Conservation (phyloP, 2,329 filamentous ascomycete species). For the Nothophaeocryptopus gaeumannii region DNA sequence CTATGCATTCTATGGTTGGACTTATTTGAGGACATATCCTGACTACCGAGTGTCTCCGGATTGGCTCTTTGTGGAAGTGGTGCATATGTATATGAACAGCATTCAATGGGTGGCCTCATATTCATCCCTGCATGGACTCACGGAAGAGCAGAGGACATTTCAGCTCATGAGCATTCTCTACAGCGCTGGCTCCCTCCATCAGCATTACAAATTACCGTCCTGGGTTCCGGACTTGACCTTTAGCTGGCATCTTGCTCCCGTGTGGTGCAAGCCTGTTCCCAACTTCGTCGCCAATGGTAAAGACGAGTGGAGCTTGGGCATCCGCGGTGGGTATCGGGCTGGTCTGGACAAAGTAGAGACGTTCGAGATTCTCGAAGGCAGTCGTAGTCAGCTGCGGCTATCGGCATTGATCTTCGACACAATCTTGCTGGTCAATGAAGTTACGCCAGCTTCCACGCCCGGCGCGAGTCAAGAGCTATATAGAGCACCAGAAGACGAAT, state of each 20-base stretch:
- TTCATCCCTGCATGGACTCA: slow-evolving; percentile 23
- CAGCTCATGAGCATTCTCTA: slow-evolving; percentile 34
- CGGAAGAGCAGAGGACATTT: slow-evolving; percentile 24
- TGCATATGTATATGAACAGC: slow-evolving; percentile 27
- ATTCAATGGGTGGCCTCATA: slow-evolving; percentile 28
- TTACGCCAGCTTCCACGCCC: slow-evolving; percentile 27
- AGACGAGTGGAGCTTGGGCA: slow-evolving; percentile 27
- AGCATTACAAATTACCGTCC: slow-evolving; percentile 30
- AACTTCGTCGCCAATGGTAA: slow-evolving; percentile 23
- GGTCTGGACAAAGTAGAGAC: slow-evolving; percentile 26
- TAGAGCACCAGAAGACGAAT: slow-evolving; percentile 10
- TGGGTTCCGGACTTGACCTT: slow-evolving; percentile 37
- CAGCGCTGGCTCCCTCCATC: slow-evolving; percentile 31
- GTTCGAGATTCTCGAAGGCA: slow-evolving; percentile 27
- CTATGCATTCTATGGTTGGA: slow-evolving; percentile 32
- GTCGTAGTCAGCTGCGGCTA: slow-evolving; percentile 21
- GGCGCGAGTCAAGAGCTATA: slow-evolving; percentile 13
- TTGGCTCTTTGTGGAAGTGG: slow-evolving; percentile 27
- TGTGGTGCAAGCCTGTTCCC: slow-evolving; percentile 28
- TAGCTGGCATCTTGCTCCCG: slow-evolving; percentile 30
- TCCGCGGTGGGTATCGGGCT: slow-evolving; percentile 28
- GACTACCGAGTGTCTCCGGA: slow-evolving; percentile 25
- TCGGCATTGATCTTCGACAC: slow-evolving; percentile 29
- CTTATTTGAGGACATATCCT: slow-evolving; percentile 25
- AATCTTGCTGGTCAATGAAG: slow-evolving; percentile 23